Evolutionary conservation across 139 green algal species (phyloP), one percentile per base, ranked within the genome.

Genomic region (Chlorella sp.): DNA sequence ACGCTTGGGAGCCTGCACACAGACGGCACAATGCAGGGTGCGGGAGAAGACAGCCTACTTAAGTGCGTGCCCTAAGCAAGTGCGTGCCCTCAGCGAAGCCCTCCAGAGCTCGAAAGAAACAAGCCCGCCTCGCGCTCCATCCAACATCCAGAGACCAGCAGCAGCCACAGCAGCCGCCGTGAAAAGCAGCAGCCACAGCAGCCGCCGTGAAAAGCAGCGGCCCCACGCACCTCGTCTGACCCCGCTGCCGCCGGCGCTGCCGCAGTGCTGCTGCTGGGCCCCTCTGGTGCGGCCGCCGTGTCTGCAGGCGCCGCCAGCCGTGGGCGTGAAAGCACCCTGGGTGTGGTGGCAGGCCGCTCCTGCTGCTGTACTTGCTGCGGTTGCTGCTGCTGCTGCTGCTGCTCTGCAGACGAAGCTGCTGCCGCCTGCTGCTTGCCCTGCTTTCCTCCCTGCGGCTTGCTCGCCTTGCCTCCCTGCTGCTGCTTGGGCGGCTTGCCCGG

Each of bases 311-410:
- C 53, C 4, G n/a, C 81, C 57, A 32, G 66, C 68, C 21, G 84
- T 36, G 84, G 68, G 3, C 84, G 84, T 16, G 42, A 36, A 11
- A 88, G 64, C 28, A 88, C 26, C 84, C n/a, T 80, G 28, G 40
- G 84, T 28, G 42, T 14, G 24, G 83, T 24, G 15, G 28, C 40
- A 24, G 37, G 77, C 79, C 36, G 34, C 83, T 32, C 32, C 60
- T 86, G 82, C 61, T 87, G 83, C 79, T 84, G 40, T 40, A 53
- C n/a, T 80, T 14, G 40, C 66, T 28, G 42, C 3, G 24, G 83
- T 24, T 57, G 60, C 64, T 78, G 64, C 60, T 87, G 83, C 36
- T 87, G 83, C 64, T 71, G 64, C 64, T 71, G 64, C 81, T 69
- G 81, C 11, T 26, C 21, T 2, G 64, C 64, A 9, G 64, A 26